A percentile compares a stretch with the other conserved stretches of the same genome.
phyloP scores from a whole-genome alignment of 176 grass and related monocot species.

The Canna indica region DNA sequence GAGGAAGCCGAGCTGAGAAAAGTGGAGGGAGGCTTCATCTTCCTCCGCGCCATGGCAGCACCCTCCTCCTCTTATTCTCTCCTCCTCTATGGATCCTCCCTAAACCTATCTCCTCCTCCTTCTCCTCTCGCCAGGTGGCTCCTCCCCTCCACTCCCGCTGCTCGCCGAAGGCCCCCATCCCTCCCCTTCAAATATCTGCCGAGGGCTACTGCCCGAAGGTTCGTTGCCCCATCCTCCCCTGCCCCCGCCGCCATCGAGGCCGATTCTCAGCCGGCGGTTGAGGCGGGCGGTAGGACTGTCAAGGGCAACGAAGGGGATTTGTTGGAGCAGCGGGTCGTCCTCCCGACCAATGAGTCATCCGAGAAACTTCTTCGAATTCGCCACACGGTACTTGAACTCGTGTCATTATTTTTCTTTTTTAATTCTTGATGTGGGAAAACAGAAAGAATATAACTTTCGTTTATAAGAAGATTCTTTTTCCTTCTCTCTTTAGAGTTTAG shows the following conservation, averaged over 20 bases:
- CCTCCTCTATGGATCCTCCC: conserved; percentile 10
- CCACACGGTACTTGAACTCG: conserved; percentile 45
- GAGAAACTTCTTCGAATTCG: conserved; percentile 63
- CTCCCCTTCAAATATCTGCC: conserved; percentile 4
- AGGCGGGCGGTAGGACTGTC: neutral
- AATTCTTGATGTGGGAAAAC: no score
- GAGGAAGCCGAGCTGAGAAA: no score
- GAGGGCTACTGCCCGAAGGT: neutral
- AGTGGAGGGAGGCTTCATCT: neutral
- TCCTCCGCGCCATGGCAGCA: conserved; percentile 33
- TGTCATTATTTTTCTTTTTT: neutral
- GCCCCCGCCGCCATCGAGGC: conserved; percentile 22
- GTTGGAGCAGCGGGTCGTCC: conserved; percentile 38
- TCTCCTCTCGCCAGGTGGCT: neutral
- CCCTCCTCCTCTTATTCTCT: conserved; percentile 29
- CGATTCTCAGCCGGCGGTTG: conserved; percentile 6
- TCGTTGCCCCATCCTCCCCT: conserved; percentile 21
- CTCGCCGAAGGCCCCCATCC: neutral
- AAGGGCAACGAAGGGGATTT: neutral
- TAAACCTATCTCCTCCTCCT: conserved; percentile 12
- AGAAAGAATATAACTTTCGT: neutral
- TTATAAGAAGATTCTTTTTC: neutral
- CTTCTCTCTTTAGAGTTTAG: no score
- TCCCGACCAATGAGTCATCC: conserved; percentile 86
- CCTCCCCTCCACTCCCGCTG: neutral